These are phyloP conservation scores for Phaffia australis DNA, from an alignment of 768 basidiomycete species.

Conservation along the genomic window DNA sequence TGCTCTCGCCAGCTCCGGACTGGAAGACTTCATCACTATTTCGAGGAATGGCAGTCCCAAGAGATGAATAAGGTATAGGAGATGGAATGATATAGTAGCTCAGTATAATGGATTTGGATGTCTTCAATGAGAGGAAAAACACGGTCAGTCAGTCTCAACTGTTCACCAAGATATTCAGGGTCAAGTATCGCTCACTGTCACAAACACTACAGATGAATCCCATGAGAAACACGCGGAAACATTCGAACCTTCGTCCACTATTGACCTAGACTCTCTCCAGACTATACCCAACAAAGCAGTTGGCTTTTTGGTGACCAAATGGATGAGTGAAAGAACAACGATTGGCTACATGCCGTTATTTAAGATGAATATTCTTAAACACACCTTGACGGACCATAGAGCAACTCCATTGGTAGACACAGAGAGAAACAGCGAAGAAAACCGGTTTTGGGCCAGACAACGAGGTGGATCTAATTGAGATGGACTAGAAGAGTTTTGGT, in stretches of 20 bases:
- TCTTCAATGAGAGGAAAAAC: slow-evolving; percentile 43
- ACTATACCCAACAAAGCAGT: slow-evolving; percentile 49
- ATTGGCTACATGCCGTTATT: not conserved
- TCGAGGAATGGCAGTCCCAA: slow-evolving; percentile 34
- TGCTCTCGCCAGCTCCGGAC: slow-evolving; percentile 16
- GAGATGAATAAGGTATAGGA: slow-evolving; percentile 45
- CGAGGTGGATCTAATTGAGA: not conserved
- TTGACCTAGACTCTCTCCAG: slow-evolving; percentile 61
- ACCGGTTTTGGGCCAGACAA: slow-evolving; percentile 14
- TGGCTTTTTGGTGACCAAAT: slow-evolving; percentile 31
- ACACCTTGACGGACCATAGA: slow-evolving; percentile 14
- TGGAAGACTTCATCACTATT: slow-evolving; percentile 10
- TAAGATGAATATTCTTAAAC: not conserved
- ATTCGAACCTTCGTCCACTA: slow-evolving; percentile 77
- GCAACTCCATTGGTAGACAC: not conserved
- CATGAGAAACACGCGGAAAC: slow-evolving; percentile 65
- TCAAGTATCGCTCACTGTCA: slow-evolving; percentile 50
- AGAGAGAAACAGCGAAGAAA: slow-evolving; percentile 6
- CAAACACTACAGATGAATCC: slow-evolving; percentile 64
- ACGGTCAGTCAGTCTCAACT: not conserved
- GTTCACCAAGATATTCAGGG: slow-evolving; percentile 4
- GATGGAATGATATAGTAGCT: slow-evolving; percentile 53
- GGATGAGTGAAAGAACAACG: not conserved
- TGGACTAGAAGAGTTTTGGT: not conserved
- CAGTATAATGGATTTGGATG: slow-evolving; percentile 66